Base-by-base conservation (phyloP, 139 green algal genomes). In the Micractinium sp. region DNA sequence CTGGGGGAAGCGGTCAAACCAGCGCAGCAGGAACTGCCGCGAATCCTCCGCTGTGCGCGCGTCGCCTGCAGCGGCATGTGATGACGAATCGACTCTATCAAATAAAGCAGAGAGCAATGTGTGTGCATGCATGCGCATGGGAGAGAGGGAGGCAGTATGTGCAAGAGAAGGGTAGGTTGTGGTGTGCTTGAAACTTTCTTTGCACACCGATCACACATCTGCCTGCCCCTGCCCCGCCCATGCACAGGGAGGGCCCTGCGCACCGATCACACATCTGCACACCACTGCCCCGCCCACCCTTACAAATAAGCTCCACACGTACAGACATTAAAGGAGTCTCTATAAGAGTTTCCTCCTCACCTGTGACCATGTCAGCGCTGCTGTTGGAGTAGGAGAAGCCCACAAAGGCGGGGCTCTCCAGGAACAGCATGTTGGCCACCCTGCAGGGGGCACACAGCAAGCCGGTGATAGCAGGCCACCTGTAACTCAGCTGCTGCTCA, bases 351-450 rank as follows among this genome's bases (percentile, higher is more conserved):
- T 16, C 47, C 47, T 9, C 47, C 92, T 91, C 89, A 94, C 95
- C 95, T 23, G 97, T 94, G 25, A 91, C 67, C 0, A 85, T 87
- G 75, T 99, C 96, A 0, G n/a, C 14, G 14, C 90, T 87, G 41
- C 78, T 95, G 90, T 98, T 97, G 76, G 85, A 94, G 91, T 98
- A 98, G 60, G 69, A 93, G 80, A 95, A 99, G 31, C 96, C 96
- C 18, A 98, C 95, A 92, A 96, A 97, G 1, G 96, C 96, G 18
- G 96, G 96, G 47, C 85, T 94, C 81, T 98, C 96, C 22, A 98
- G 27, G 39, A 96, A 98, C 5, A 98, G 82, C 29, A 98, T 86
- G 73, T 94, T 95, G 56, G 95, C 95, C n/a, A 35, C 53, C 89
- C 76, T 75, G 82, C 63, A 63, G 27, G 36, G 38, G 61, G 3